Conservation (phyloP, 352 stramenopile genomes). For the Pythium dissimile region DNA sequence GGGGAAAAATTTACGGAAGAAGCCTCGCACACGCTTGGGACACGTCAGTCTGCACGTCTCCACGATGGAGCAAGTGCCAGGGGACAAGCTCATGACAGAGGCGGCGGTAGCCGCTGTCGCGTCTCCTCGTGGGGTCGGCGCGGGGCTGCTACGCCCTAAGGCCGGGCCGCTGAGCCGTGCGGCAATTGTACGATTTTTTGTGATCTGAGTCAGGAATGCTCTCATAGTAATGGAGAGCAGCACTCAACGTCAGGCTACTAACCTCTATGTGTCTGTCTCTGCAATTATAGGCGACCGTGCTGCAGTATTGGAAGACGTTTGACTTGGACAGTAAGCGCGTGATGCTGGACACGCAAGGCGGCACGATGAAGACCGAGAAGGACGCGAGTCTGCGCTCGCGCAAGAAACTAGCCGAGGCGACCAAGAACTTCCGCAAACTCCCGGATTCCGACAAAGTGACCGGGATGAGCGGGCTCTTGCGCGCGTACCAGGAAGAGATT, state of each 20-base stretch:
- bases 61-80: conserved; percentile 27
- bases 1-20: not conserved
- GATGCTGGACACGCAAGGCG: conserved; percentile 69
- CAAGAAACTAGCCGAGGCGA: conserved; percentile 84
- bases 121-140: not conserved
- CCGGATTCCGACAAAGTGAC: conserved; percentile 69
- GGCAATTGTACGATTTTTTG: conserved; percentile 28
- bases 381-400: conserved; percentile 71
- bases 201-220: not conserved
- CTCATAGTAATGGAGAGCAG: too few species aligned
- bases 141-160: conserved; percentile 3
- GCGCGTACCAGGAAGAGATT: conserved; percentile 91
- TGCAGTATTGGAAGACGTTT: conserved; percentile 86
- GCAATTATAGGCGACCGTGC: conserved; percentile 58
- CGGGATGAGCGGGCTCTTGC: conserved; percentile 58
- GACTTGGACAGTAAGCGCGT: conserved; percentile 87
- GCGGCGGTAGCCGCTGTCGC: conserved; percentile 11
- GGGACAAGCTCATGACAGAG: conserved; percentile 30
- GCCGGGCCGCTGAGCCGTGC: conserved; percentile 21
- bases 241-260: too few species aligned
- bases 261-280: too few species aligned
- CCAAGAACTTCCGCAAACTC: conserved; percentile 79
- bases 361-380: conserved; percentile 83
- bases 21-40: not conserved
- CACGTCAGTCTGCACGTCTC: conserved; percentile 1